These are phyloP conservation scores for Diphasiastrum complanatum DNA, from an alignment of 83 land plant species.

Conservation along the genomic window DNA sequence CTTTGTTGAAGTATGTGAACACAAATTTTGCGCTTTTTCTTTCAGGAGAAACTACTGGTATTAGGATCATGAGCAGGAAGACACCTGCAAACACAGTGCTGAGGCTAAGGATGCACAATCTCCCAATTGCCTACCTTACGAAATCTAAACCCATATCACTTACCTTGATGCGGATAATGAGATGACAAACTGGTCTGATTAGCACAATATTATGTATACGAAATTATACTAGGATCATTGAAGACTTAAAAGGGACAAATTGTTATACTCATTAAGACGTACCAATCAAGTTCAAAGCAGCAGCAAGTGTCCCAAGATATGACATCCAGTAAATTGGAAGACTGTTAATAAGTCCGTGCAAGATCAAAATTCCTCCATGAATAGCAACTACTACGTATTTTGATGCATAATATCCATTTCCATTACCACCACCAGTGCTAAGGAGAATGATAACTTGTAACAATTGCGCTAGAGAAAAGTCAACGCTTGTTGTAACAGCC, in stretches of 20 bases:
- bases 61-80: background rate
- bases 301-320: background rate
- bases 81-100: too few species aligned
- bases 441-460: constrained; percentile 82
- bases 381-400: constrained; percentile 4
- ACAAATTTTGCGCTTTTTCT: background rate
- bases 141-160: too few species aligned
- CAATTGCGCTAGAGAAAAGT: constrained; percentile 73
- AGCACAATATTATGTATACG: too few species aligned
- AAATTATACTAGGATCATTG: too few species aligned
- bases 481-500: constrained; percentile 83
- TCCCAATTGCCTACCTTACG: too few species aligned
- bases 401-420: constrained; percentile 5
- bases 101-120: too few species aligned
- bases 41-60: background rate
- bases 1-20: constrained; percentile 1
- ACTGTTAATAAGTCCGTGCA: background rate
- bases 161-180: too few species aligned
- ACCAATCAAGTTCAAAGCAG: background rate
- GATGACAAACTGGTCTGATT: too few species aligned
- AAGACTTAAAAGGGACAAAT: too few species aligned
- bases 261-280: too few species aligned
- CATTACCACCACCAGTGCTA: constrained; percentile 63
- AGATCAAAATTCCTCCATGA: background rate
- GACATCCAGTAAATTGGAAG: constrained; percentile 4